Conservation (phyloP, 1,139 yeast genomes). For the Geotrichum klebahnii region DNA sequence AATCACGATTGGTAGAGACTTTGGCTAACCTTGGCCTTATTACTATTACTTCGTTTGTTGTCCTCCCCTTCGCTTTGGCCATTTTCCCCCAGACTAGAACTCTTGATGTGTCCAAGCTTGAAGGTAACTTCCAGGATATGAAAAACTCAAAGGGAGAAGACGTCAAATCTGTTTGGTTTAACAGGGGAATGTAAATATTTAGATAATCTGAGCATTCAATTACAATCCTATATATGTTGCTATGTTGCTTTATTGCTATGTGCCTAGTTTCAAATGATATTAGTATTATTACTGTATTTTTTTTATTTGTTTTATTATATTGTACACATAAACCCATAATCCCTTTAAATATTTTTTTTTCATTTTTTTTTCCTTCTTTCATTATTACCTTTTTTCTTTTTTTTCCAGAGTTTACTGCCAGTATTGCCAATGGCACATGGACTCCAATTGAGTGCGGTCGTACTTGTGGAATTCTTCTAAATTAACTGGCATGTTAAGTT, state of each 20-base stretch:
- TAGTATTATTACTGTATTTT: too few species aligned
- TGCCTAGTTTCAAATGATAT: too few species aligned
- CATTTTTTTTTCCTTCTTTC: neutral
- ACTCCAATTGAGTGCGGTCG: conserved; percentile 40
- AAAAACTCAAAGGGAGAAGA: conserved; percentile 61
- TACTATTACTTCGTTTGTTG: conserved; percentile 77
- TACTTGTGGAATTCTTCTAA: conserved; percentile 20
- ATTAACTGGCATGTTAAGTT: conserved; percentile 24
- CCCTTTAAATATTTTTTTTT: too few species aligned
- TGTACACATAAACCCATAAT: neutral
- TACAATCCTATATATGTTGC: conserved; percentile 2
- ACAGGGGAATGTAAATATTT: conserved; percentile 70
- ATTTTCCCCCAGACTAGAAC: conserved; percentile 86
- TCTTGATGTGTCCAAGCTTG: conserved; percentile 57
- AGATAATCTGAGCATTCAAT: neutral
- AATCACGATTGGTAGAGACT: conserved; percentile 53
- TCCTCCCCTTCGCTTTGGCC: conserved; percentile 89
- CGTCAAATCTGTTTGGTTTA: conserved; percentile 67
- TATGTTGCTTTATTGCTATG: too few species aligned
- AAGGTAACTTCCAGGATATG: conserved; percentile 56
- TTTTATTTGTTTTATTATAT: neutral
- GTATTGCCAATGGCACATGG: conserved; percentile 51
- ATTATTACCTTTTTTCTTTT: neutral
- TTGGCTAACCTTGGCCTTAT: conserved; percentile 77
- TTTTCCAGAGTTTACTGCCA: conserved; percentile 42